Conservation (phyloP, 108 stramenopile genomes). For the Bacterosira constricta region DNA sequence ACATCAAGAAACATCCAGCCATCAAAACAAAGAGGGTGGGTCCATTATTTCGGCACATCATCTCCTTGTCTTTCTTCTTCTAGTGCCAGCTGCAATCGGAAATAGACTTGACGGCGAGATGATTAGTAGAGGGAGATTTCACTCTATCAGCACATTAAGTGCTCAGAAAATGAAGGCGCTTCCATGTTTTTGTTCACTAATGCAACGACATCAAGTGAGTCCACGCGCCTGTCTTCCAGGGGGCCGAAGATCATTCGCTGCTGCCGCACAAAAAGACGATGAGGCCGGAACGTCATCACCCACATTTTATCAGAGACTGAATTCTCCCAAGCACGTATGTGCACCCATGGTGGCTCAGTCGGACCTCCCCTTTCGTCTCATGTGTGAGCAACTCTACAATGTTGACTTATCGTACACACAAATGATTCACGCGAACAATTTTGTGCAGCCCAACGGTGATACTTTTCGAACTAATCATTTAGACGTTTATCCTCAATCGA, state of each 20-base stretch:
- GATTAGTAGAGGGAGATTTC: neutral
- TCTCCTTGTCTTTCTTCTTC: neutral
- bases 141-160: neutral
- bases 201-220: neutral
- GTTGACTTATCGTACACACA: constrained; percentile 93
- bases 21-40: neutral
- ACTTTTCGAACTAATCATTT: constrained; percentile 69
- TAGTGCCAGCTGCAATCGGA: neutral
- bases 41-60: neutral
- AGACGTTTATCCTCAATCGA: constrained; percentile 64
- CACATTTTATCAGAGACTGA: constrained; percentile 41
- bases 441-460: constrained; percentile 44
- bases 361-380: constrained; percentile 85
- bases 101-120: neutral
- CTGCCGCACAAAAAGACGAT: neutral
- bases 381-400: constrained; percentile 83
- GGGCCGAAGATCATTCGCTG: neutral
- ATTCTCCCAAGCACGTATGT: constrained; percentile 48
- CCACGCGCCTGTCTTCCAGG: neutral
- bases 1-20: too few relatives aligned
- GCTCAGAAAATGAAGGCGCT: neutral
- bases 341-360: constrained; percentile 90
- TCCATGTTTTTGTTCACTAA: neutral
- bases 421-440: constrained; percentile 91
- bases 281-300: neutral